These are phyloP conservation scores for Lepiota brunneoincarnata DNA, from an alignment of 768 basidiomycete species.

Conservation along the genomic window DNA sequence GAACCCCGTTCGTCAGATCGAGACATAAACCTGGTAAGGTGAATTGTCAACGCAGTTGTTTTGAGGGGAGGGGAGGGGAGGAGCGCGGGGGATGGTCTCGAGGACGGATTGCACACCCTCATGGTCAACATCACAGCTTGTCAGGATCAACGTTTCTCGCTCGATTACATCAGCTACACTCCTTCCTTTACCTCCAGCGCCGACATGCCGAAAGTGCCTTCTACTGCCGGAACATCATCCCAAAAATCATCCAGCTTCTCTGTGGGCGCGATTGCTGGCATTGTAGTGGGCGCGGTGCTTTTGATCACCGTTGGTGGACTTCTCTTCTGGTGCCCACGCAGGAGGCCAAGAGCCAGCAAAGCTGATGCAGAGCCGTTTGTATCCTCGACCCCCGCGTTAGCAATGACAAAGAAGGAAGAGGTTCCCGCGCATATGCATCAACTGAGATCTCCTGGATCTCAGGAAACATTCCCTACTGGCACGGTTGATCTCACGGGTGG, in stretches of 20 bases:
- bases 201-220: background rate
- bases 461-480: background rate
- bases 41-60: no score
- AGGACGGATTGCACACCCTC: conserved; percentile 19
- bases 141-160: conserved; percentile 16
- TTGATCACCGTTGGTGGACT: conserved; percentile 7
- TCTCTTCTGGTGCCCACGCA: conserved; percentile 7
- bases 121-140: conserved; percentile 19
- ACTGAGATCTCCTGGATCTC: background rate
- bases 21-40: conserved; percentile 16
- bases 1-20: conserved; percentile 20
- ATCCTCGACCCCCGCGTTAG: background rate
- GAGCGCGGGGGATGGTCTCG: conserved; percentile 15
- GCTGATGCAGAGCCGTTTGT: conserved; percentile 1
- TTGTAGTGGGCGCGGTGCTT: conserved; percentile 10
- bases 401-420: conserved; percentile 3
- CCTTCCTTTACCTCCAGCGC: conserved; percentile 20
- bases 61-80: no score
- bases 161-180: conserved; percentile 27
- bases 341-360: background rate
- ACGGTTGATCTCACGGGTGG: conserved; percentile 1
- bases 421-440: conserved; percentile 4
- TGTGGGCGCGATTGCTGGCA: conserved; percentile 15
- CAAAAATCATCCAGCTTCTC: conserved; percentile 4
- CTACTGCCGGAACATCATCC: background rate